phyloP scores from a whole-genome alignment of 2,329 filamentous ascomycete genomes.

The Coleophoma cylindrospora region DNA sequence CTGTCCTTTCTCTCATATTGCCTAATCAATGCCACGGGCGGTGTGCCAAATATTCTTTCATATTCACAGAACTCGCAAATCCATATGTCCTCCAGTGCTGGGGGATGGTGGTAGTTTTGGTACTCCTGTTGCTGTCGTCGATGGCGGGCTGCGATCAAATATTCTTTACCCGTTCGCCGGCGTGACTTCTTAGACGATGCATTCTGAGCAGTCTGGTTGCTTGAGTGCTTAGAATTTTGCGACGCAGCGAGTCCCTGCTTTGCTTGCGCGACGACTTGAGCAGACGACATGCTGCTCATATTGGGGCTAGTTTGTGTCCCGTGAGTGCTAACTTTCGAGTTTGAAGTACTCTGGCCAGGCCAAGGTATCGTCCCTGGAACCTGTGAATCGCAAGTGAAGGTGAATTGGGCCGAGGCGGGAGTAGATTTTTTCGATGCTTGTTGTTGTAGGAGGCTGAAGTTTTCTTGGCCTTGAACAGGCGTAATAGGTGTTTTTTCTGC shows the following conservation, averaged over 20 bases:
- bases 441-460: constrained; percentile 72
- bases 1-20: constrained; percentile 95
- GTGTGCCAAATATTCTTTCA: constrained; percentile 87
- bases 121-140: constrained; percentile 74
- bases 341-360: constrained; percentile 45
- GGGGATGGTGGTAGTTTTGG: constrained; percentile 70
- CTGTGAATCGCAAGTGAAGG: constrained; percentile 91
- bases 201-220: constrained; percentile 27
- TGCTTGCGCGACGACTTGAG: constrained; percentile 15
- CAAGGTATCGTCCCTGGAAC: constrained; percentile 74
- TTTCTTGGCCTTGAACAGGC: constrained; percentile 63
- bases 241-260: constrained; percentile 18
- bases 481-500: constrained; percentile 65
- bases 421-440: constrained; percentile 55
- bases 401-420: constrained; percentile 82
- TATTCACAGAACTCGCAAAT: constrained; percentile 99
- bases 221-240: constrained; percentile 34
- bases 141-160: constrained; percentile 68
- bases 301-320: constrained; percentile 27
- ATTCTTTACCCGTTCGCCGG: constrained; percentile 65
- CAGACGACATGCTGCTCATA: constrained; percentile 5
- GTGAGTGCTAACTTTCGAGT: constrained; percentile 18
- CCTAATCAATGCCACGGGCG: constrained; percentile 78
- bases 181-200: constrained; percentile 54
- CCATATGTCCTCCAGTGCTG: constrained; percentile 72